Evolutionary conservation across 192 early-diverging fungal species (phyloP).

Genomic region (Obelidium mucronatum): DNA sequence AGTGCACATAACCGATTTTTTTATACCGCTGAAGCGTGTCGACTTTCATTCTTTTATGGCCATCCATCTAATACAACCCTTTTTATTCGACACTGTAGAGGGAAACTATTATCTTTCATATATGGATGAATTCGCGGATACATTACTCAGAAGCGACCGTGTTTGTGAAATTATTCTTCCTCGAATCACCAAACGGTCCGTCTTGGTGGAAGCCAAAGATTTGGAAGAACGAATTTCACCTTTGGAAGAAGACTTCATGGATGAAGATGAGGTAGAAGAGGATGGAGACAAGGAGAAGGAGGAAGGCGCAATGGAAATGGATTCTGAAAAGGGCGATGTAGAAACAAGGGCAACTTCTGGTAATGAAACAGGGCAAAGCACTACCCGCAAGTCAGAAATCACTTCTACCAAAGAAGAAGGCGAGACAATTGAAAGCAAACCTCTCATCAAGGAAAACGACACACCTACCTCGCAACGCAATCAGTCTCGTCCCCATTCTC

Average conservation of each 20-base stretch:
- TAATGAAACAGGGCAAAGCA: too few relatives aligned
- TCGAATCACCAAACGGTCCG: conserved; percentile 75
- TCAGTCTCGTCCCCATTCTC: too few relatives aligned
- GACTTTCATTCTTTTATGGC: background rate
- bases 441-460: too few relatives aligned
- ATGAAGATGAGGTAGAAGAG: conserved; percentile 24
- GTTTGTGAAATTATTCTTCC: conserved; percentile 94
- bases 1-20: background rate
- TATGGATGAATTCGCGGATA: conserved; percentile 94
- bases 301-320: too few relatives aligned
- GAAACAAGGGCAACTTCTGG: background rate
- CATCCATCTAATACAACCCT: too few relatives aligned
- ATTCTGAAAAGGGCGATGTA: conserved; percentile 6
- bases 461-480: background rate
- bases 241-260: conserved; percentile 64
- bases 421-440: too few relatives aligned
- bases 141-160: conserved; percentile 76
- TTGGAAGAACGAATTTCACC: conserved; percentile 81
- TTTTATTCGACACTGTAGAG: conserved; percentile 25
- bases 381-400: too few relatives aligned
- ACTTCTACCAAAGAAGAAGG: too few relatives aligned
- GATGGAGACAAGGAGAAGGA: conserved; percentile 24
- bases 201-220: conserved; percentile 86
- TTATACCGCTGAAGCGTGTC: too few relatives aligned
- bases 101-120: conserved; percentile 64